Percentiles rank a stretch among this genome's conserved stretches.
Evolutionary conservation across 2,329 filamentous ascomycete genomes (phyloP).

Genomic region (Alternaria incomplexa): DNA sequence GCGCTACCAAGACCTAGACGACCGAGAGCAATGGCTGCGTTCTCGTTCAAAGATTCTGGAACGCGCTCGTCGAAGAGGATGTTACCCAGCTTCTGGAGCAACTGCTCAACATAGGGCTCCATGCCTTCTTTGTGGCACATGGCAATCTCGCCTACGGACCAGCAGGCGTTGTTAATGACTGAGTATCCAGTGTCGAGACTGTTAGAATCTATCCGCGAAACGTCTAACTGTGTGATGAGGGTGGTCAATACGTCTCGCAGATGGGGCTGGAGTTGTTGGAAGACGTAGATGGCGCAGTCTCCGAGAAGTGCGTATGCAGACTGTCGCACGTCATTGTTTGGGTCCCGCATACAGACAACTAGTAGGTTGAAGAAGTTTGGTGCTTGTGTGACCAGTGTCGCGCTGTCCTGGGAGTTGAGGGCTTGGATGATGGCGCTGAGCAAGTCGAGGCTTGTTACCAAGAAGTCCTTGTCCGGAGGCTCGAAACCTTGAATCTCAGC

Average conservation of each 20-base stretch:
- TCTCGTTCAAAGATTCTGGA: conserved; percentile 86
- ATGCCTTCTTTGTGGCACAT: conserved; percentile 76
- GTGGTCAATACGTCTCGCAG: conserved; percentile 78
- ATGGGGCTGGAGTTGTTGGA: conserved; percentile 76
- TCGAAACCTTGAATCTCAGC: conserved; percentile 73
- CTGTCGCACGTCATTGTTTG: conserved; percentile 89
- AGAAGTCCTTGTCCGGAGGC: conserved; percentile 91
- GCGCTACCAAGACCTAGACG: conserved; percentile 82
- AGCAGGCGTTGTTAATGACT: conserved; percentile 97
- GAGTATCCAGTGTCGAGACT: conserved; percentile 85
- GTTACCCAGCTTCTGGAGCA: conserved; percentile 77
- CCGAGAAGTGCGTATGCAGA: conserved; percentile 94
- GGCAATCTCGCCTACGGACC: conserved; percentile 92
- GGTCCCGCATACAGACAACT: conserved; percentile 89
- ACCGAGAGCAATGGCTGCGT: conserved; percentile 91
- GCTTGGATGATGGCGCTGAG: conserved; percentile 93
- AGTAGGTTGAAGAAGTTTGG: conserved; percentile 90
- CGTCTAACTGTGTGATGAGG: conserved; percentile 84
- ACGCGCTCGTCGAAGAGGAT: conserved; percentile 87
- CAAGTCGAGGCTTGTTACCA: conserved; percentile 92
- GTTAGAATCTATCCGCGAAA: conserved; percentile 71
- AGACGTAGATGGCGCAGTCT: conserved; percentile 93
- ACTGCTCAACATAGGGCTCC: conserved; percentile 75
- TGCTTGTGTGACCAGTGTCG: conserved; percentile 75
- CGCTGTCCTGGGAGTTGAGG: conserved; percentile 73